Base-by-base conservation (phyloP, 352 stramenopile genomes). In the Globisporangium cystogenes region DNA sequence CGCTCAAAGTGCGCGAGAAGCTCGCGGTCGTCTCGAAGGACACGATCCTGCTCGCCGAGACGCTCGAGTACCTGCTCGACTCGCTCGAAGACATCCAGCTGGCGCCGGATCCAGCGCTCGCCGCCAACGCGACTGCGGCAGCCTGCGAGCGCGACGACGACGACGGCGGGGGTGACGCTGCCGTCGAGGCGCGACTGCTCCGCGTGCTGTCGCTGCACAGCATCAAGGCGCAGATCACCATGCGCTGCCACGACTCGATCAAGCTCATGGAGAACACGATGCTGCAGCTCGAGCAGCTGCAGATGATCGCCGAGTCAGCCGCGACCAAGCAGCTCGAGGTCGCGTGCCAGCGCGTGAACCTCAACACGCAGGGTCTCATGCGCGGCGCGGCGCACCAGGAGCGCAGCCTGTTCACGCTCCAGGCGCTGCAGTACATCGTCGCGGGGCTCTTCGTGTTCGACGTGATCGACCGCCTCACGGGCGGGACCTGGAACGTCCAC, bases 31-130 rank as follows among this genome's bases (percentile, higher is more conserved):
- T 97, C 7, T 96, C 91, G 0, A 97, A 96, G 64, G 86, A 99
- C 63, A 95, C 97, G 15, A 98, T 98, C 52, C 52, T 98, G 18
- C 73, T 99, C 16, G 93, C 97, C 31, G 96, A 99, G 76, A 98
- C 97, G 20, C 81, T 99, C 47, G 90, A 94, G 56, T 99, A 98
- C 51, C 69, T 99, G 20, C 69, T 93, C 14, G 96, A 99, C 62
- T 97, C 94, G 23, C 76, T 99, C 7, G 86, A 98, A 35, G 90
- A 97, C n/a, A 67, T 89, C 7, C 58, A 82, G 43, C 39, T 59
- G 36, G 27, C 44, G 0, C 33, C 33, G 12, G 46, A 59, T 10
- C 43, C 43, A 20, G 11, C 5, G 15, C 41, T 39, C n/a, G n/a
- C n/a, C n/a, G n/a, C n/a, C n/a, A n/a, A n/a, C n/a, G n/a, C n/a